These are phyloP conservation scores for Phanerochaete carnosa DNA, from an alignment of 768 basidiomycete species.

Conservation along the genomic window DNA sequence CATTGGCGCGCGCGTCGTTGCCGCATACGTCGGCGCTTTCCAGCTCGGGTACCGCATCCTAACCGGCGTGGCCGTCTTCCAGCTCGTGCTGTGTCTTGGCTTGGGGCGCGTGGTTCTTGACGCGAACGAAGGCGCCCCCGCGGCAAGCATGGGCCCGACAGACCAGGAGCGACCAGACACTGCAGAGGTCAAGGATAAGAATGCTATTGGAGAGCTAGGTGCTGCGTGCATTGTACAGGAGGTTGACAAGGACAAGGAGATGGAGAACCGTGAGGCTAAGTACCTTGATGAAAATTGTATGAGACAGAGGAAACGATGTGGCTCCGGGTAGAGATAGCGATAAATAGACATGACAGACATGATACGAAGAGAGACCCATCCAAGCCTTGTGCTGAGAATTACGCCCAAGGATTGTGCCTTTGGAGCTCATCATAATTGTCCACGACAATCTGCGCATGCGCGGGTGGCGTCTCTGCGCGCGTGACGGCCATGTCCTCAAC, in stretches of 20 bases:
- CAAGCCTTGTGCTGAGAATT: background rate
- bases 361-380: background rate
- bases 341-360: background rate
- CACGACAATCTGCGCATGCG: constrained; percentile 35
- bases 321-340: background rate
- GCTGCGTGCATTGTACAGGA: background rate
- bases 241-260: too few relatives aligned
- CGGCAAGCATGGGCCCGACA: background rate
- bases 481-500: constrained; percentile 20
- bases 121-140: background rate
- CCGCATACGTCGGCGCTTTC: constrained; percentile 12
- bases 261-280: background rate
- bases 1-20: background rate
- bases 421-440: constrained; percentile 33
- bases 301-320: background rate
- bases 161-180: background rate
- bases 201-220: background rate
- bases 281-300: background rate
- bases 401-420: constrained; percentile 62
- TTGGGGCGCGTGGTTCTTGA: constrained; percentile 6
- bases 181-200: background rate
- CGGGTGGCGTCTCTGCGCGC: constrained; percentile 41
- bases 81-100: constrained; percentile 9
- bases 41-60: constrained; percentile 13
- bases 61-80: constrained; percentile 12